Evolutionary conservation across 1,139 yeast species (phyloP).

Genomic region (Hansenula anomala): DNA sequence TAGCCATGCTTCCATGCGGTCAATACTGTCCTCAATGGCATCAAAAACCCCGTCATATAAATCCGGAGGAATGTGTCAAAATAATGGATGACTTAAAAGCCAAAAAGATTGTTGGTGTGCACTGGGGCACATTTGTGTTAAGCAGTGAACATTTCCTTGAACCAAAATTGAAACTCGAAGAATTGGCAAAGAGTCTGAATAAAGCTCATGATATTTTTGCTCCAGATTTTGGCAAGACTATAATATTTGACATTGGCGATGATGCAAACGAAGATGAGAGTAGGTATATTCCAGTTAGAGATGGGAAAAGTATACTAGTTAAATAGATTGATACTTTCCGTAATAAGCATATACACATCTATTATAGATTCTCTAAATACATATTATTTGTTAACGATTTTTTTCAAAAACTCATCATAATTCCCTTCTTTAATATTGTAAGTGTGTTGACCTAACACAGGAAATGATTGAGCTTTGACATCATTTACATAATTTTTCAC

Average conservation of each 20-base stretch:
- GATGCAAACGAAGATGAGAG: conserved; percentile 8
- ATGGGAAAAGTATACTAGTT: conserved; percentile 26
- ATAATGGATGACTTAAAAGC: conserved; percentile 63
- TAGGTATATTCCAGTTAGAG: conserved; percentile 20
- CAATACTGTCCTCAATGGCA: conserved; percentile 97
- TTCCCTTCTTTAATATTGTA: conserved; percentile 69
- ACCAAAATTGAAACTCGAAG: conserved; percentile 53
- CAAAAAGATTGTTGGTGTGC: conserved; percentile 73
- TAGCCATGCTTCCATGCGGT: conserved; percentile 87
- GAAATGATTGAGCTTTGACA: conserved; percentile 52
- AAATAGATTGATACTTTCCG: too few species aligned
- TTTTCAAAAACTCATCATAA: conserved; percentile 40
- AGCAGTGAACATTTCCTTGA: conserved; percentile 86
- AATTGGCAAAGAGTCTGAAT: conserved; percentile 29
- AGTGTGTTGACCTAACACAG: conserved; percentile 57
- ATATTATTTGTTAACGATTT: conserved; percentile 14
- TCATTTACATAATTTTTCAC: conserved; percentile 53
- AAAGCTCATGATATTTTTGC: conserved; percentile 36
- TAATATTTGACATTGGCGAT: conserved; percentile 30
- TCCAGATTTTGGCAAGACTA: conserved; percentile 50
- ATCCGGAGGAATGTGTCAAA: conserved; percentile 70
- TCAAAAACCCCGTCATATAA: conserved; percentile 81
- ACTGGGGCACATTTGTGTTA: conserved; percentile 92
- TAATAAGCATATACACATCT: too few species aligned
- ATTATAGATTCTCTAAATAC: not conserved